Base-by-base conservation (phyloP, 192 early-diverging fungal species). In the Geosiphon pyriformis region DNA sequence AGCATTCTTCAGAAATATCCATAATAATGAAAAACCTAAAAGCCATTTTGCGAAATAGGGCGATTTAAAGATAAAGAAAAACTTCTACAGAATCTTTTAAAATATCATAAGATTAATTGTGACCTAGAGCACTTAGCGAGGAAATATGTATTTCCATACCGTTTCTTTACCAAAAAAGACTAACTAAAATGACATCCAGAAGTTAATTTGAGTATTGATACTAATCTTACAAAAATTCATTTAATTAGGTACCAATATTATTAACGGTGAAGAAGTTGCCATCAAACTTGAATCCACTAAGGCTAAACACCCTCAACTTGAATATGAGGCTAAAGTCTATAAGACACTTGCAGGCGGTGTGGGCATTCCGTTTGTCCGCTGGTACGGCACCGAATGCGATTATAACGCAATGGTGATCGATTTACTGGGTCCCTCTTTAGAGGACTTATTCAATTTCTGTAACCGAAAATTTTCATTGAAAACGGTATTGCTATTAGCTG, bases 321-420 rank as follows among this genome's bases (percentile, higher is more conserved):
- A 97, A 76, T 98, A 97, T 75, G 97, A 99, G 72, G 87, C 94
- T 34, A 87, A 89, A 72, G 94, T 99, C 25, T 98, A 98, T 83
- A 94, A 93, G 73, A 80, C 91, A 17, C 82, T 99, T 57, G 91
- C 92, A 7, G 94, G 94, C 46, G 94, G 94, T 31, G 85, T 90
- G 67, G 93, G 93, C 26, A 90, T 95, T 58, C 90, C 93, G n/a
- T 88, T 90, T 71, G 85, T 94, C 30, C 87, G 88, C 71, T 87
- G 88, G 79, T 95, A 87, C 77, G 88, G 90, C 65, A 83, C 85
- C 47, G 90, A 92, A 74, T 83, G 85, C 52, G 89, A 93, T 66
- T 88, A 89, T 77, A 88, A 92, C 70, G 85, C 83, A 53, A 86
- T 95, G 86, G 88, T 91, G 42, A 93, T 95, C 55, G 92, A 94